phyloP scores from a whole-genome alignment of 1,139 yeast genomes.

The Arxiozyma heterogenica region DNA sequence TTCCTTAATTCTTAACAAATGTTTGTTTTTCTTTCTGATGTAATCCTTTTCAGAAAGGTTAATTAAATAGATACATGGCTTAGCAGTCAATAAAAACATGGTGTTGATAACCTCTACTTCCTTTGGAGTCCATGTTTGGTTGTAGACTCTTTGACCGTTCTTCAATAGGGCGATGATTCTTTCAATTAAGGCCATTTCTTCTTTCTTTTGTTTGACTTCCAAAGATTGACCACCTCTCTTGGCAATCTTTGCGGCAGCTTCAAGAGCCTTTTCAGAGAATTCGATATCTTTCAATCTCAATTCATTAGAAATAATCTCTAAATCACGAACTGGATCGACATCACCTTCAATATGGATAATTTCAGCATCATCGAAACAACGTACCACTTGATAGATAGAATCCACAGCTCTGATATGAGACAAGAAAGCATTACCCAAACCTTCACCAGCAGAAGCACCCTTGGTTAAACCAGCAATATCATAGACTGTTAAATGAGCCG shows the following conservation, averaged over 20 bases:
- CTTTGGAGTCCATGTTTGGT: constrained; percentile 79
- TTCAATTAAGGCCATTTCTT: constrained; percentile 76
- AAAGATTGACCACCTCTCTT: constrained; percentile 93
- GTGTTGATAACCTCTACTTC: constrained; percentile 85
- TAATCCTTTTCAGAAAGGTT: constrained; percentile 91
- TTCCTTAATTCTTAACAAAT: constrained; percentile 80
- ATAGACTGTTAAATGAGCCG: constrained; percentile 87
- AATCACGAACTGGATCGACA: constrained; percentile 91
- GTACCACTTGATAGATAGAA: constrained; percentile 94
- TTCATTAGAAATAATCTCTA: constrained; percentile 86
- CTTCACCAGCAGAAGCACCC: constrained; percentile 97
- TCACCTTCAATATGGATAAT: constrained; percentile 97
- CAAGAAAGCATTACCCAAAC: constrained; percentile 95
- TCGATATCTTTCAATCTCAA: constrained; percentile 94
- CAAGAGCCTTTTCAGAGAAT: constrained; percentile 84
- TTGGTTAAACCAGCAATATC: constrained; percentile 98
- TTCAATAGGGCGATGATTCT: constrained; percentile 68
- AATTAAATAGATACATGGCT: constrained; percentile 90
- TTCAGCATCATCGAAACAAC: constrained; percentile 97
- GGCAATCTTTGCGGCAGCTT: constrained; percentile 75
- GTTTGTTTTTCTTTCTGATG: constrained; percentile 96
- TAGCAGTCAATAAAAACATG: constrained; percentile 85
- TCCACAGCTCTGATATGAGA: constrained; percentile 97
- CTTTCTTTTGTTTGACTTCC: constrained; percentile 91
- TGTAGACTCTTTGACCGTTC: constrained; percentile 83